Percentiles rank a stretch among this genome's conserved stretches.
Evolutionary conservation across 2,329 filamentous ascomycete genomes (phyloP).

Genomic region (Thielaviopsis musarum): DNA sequence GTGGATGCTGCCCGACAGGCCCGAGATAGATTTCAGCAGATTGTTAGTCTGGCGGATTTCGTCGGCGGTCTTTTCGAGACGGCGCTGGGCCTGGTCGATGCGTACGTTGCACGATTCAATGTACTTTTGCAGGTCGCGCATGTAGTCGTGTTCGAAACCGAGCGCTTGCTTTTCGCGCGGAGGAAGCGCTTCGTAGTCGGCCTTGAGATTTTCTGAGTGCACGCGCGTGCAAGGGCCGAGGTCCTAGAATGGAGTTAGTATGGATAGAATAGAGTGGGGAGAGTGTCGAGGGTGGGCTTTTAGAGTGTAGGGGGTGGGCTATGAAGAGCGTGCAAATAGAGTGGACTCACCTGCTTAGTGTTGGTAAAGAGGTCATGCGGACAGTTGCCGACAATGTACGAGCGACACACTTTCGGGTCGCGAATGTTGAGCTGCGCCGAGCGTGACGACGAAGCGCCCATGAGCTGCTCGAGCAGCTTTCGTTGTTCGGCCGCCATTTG

Average conservation of each 20-base stretch:
- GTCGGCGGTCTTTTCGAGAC: slow-evolving; percentile 92
- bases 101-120: slow-evolving; percentile 91
- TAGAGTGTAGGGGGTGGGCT: not conserved
- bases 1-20: slow-evolving; percentile 62
- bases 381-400: slow-evolving; percentile 83
- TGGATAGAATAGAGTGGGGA: not conserved
- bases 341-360: slow-evolving; percentile 53
- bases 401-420: slow-evolving; percentile 87
- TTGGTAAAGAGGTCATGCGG: slow-evolving; percentile 99
- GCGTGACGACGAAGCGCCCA: slow-evolving; percentile 61
- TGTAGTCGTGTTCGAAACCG: slow-evolving; percentile 93
- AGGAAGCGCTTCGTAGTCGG: slow-evolving; percentile 66
- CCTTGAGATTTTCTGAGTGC: slow-evolving; percentile 75
- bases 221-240: slow-evolving; percentile 76
- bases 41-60: slow-evolving; percentile 92
- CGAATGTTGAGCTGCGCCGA: slow-evolving; percentile 72
- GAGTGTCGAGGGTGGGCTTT: not conserved
- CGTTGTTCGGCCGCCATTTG: slow-evolving; percentile 91
- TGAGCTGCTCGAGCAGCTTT: slow-evolving; percentile 95
- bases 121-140: slow-evolving; percentile 89
- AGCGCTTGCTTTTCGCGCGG: slow-evolving; percentile 56
- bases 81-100: slow-evolving; percentile 77
- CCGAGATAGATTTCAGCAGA: slow-evolving; percentile 57
- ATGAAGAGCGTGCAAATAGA: not conserved
- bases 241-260: slow-evolving; percentile 30